Base-by-base conservation (phyloP, 352 stramenopile genomes). In the Globisporangium emineosum region DNA sequence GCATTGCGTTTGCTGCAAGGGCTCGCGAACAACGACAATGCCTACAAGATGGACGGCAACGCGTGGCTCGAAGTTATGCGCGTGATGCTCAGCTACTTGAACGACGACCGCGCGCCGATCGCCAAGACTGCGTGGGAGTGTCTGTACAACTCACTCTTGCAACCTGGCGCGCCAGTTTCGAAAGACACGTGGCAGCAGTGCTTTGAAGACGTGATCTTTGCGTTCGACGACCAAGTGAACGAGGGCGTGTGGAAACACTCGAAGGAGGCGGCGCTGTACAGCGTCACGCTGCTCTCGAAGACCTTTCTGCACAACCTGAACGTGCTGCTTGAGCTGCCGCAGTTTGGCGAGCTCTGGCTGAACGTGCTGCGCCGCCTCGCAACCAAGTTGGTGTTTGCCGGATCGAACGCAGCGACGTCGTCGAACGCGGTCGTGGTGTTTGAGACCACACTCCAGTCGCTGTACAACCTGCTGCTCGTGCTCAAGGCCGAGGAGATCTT, bases 141-240 rank as follows among this genome's bases (percentile, higher is more conserved):
- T 60, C 64, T 96, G 25, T 87, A 91, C 67, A 90, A 89, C 49
- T 93, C 83, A 33, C 70, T 96, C 25, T 47, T 96, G 60, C 70
- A 91, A 7, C 85, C 85, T 23, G 84, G 83, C 25, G 75, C 90
- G 9, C 77, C 78, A 0, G 79, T 96, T 23, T 75, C 78, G 5
- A 86, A 85, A 57, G 77, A 85, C 35, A 91, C 83, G 52, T 96
- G 87, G 87, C 79, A 89, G 59, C 68, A 87, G 50, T 96, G 87
- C 65, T 96, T 96, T 60, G 73, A 91, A 54, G 80, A 91, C n/a
- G 81, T 94, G 21, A 91, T 96, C 60, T 96, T 94, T 61, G 81
- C 87, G 40, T 92, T 96, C 63, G 87, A 96, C 57, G 81, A 96
- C 63, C 84, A 93, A 55, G 81, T 91, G 19, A 83, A 77, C 43